Conservation (phyloP, 2,329 filamentous ascomycete genomes). For the Hirsutella thompsonii region DNA sequence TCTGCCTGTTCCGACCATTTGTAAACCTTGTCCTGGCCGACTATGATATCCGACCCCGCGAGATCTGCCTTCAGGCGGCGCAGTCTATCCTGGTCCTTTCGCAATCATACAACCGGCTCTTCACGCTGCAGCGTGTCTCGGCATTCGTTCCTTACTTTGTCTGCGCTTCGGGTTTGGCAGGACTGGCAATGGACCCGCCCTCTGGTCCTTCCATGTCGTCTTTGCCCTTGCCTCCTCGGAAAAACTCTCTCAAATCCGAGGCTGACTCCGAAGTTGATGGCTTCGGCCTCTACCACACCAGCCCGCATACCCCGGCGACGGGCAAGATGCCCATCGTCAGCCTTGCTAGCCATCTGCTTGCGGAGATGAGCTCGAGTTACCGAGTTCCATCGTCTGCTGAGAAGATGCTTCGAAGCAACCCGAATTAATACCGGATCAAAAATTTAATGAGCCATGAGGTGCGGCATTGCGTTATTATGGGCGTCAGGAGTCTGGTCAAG, state of each 20-base stretch:
- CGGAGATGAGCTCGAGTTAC: slow-evolving; percentile 2
- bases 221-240: neutral
- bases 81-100: slow-evolving; percentile 5
- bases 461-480: neutral
- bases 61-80: slow-evolving; percentile 5
- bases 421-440: neutral
- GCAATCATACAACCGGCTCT: slow-evolving; percentile 9
- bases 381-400: neutral
- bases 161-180: slow-evolving; percentile 4
- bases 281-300: neutral
- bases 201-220: neutral
- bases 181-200: neutral
- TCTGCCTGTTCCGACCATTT: slow-evolving; percentile 6
- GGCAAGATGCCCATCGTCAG: slow-evolving; percentile 1
- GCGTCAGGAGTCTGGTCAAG: neutral
- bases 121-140: slow-evolving; percentile 7
- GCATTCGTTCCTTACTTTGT: slow-evolving; percentile 7
- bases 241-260: neutral
- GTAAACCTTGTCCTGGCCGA: neutral
- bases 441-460: neutral
- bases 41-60: slow-evolving; percentile 1
- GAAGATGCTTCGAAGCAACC: neutral
- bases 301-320: neutral
- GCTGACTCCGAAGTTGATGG: neutral
- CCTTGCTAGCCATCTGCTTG: slow-evolving; percentile 3